phyloP scores from a whole-genome alignment of 2,329 filamentous ascomycete species.

The Emergomyces pasteurianus region DNA sequence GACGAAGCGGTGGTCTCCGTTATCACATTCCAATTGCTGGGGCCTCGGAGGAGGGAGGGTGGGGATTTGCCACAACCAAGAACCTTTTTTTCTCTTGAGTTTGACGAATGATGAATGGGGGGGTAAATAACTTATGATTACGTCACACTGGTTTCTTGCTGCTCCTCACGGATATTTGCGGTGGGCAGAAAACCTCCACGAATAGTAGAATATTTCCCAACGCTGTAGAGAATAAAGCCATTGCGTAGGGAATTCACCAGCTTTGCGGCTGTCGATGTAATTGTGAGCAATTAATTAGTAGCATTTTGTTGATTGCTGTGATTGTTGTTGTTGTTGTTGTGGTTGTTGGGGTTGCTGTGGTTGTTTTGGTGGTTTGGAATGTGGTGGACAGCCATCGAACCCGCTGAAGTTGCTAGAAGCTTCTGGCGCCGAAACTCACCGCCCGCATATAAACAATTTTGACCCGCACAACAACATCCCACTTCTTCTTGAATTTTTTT shows the following conservation, averaged over 20 bases:
- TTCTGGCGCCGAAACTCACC: constrained; percentile 29
- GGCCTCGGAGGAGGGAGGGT: not conserved
- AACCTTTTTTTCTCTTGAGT: not conserved
- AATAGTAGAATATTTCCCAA: not conserved
- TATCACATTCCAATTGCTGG: not conserved
- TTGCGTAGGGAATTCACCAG: not conserved
- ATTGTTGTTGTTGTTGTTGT: not conserved
- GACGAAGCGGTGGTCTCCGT: too few relatives aligned
- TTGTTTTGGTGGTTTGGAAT: not conserved
- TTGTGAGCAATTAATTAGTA: not conserved
- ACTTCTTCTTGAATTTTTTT: constrained; percentile 5
- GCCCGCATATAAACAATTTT: constrained; percentile 29
- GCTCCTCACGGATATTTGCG: not conserved
- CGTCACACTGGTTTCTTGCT: not conserved
- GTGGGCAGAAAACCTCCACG: not conserved
- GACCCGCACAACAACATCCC: constrained; percentile 7
- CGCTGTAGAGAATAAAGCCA: not conserved
- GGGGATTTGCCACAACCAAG: not conserved
- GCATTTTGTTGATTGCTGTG: not conserved
- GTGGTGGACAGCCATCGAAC: constrained; percentile 23
- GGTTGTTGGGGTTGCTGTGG: not conserved
- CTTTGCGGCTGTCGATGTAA: not conserved
- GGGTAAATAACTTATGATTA: constrained; percentile 2
- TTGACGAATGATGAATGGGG: not conserved
- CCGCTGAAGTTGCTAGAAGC: constrained; percentile 28